A percentile compares a stretch with the other conserved stretches of the same genome.
Evolutionary conservation across 768 basidiomycete species (phyloP).

Genomic region (Candolleomyces efflorescens): DNA sequence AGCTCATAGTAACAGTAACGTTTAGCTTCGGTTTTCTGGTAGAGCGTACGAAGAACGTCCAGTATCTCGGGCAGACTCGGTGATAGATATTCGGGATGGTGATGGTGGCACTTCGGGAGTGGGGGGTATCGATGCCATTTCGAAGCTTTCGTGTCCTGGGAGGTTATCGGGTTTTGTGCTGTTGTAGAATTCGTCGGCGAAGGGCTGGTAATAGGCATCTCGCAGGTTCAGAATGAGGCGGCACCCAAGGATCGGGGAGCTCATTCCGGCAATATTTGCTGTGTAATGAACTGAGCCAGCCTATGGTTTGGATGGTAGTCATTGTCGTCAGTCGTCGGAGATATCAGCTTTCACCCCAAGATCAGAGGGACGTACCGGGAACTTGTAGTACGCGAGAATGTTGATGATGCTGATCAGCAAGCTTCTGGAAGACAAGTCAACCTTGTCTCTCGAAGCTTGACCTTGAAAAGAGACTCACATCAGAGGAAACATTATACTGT

Average conservation of each 20-base stretch:
- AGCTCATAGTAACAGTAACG: too few species aligned
- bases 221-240: constrained; percentile 8
- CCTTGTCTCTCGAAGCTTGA: background rate
- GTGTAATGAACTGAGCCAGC: background rate
- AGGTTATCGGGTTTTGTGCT: background rate
- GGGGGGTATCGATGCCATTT: too few species aligned
- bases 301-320: background rate
- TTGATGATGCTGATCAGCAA: background rate
- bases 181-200: constrained; percentile 2
- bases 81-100: too few species aligned
- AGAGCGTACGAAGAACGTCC: too few species aligned
- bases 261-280: background rate
- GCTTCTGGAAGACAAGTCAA: background rate
- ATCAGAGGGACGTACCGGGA: background rate
- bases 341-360: background rate
- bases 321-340: background rate
- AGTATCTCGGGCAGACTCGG: too few species aligned
- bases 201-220: constrained; percentile 8
- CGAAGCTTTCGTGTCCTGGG: too few species aligned
- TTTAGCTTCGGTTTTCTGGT: too few species aligned
- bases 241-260: constrained; percentile 5
- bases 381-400: background rate
- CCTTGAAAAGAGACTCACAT: background rate
- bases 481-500: background rate
- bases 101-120: too few species aligned